These are phyloP conservation scores for Trifolium fragiferum DNA, from an alignment of 306 rosid species.

Conservation along the genomic window DNA sequence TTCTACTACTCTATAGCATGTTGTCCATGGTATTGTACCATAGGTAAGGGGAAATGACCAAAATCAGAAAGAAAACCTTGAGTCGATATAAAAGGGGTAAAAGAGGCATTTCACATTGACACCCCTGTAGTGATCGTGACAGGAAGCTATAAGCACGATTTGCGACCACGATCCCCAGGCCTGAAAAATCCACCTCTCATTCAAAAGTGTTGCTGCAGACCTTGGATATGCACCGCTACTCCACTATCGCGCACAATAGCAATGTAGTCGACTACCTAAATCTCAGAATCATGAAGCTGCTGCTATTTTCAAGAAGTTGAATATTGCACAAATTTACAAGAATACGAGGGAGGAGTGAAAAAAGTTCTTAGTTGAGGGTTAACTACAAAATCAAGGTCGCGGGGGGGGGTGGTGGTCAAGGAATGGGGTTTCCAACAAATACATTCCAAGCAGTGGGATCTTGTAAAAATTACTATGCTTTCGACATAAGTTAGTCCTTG, in stretches of 20 bases:
- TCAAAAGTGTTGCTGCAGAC: not conserved
- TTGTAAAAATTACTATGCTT: not conserved
- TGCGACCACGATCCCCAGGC: too few species aligned
- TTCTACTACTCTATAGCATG: too few species aligned
- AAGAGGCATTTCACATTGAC: not conserved
- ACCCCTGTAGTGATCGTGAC: not conserved
- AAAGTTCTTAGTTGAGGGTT: not conserved
- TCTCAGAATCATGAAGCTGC: not conserved
- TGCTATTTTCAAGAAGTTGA: not conserved
- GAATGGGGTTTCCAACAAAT: not conserved
- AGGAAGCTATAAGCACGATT: too few species aligned
- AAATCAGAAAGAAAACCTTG: too few species aligned
- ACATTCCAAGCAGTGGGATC: not conserved
- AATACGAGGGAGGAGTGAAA: too few species aligned
- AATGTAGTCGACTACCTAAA: not conserved
- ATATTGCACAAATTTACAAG: too few species aligned
- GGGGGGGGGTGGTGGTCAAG: not conserved
- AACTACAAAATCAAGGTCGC: not conserved
- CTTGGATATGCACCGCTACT: not conserved
- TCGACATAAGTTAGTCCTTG: not conserved
- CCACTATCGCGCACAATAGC: not conserved
- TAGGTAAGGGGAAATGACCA: too few species aligned
- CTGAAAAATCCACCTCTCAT: not conserved
- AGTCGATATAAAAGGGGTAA: not conserved
- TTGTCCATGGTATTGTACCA: too few species aligned